These are phyloP conservation scores for Aquanectria penicillioides DNA, from an alignment of 2,329 filamentous ascomycete genomes.

Conservation along the genomic window DNA sequence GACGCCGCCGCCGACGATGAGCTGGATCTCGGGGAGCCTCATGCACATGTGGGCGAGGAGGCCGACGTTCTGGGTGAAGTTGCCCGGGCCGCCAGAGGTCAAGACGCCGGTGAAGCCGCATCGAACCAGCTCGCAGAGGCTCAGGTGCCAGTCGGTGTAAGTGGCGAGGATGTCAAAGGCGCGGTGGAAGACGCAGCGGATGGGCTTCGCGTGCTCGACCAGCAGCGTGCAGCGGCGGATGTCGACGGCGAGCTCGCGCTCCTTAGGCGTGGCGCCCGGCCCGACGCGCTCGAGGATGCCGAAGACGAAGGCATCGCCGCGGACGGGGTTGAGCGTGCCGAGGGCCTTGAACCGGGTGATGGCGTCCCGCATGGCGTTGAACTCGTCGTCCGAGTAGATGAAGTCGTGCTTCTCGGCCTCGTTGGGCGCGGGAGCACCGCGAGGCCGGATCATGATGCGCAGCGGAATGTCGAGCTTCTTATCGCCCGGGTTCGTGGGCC, in stretches of 20 bases:
- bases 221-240: slow-evolving; percentile 51
- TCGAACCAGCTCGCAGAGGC: slow-evolving; percentile 47
- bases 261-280: background rate
- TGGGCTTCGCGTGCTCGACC: slow-evolving; percentile 53
- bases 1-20: slow-evolving; percentile 64
- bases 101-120: slow-evolving; percentile 63
- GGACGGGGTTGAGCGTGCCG: slow-evolving; percentile 48
- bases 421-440: slow-evolving; percentile 22
- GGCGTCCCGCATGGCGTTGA: slow-evolving; percentile 53
- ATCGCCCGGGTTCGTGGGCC: background rate
- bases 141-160: slow-evolving; percentile 25
- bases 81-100: slow-evolving; percentile 61
- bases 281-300: slow-evolving; percentile 51
- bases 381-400: slow-evolving; percentile 57
- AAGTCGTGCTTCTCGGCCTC: slow-evolving; percentile 52
- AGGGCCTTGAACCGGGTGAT: slow-evolving; percentile 52
- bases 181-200: slow-evolving; percentile 63
- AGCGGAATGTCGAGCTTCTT: slow-evolving; percentile 50
- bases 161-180: slow-evolving; percentile 62
- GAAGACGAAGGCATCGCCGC: slow-evolving; percentile 68
- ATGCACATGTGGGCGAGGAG: slow-evolving; percentile 50
- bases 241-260: slow-evolving; percentile 49
- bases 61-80: slow-evolving; percentile 51
- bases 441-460: slow-evolving; percentile 66
- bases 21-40: slow-evolving; percentile 49